These are phyloP conservation scores for Lipomyces yamanashiensis DNA, from an alignment of 805 yeast species.

Conservation along the genomic window DNA sequence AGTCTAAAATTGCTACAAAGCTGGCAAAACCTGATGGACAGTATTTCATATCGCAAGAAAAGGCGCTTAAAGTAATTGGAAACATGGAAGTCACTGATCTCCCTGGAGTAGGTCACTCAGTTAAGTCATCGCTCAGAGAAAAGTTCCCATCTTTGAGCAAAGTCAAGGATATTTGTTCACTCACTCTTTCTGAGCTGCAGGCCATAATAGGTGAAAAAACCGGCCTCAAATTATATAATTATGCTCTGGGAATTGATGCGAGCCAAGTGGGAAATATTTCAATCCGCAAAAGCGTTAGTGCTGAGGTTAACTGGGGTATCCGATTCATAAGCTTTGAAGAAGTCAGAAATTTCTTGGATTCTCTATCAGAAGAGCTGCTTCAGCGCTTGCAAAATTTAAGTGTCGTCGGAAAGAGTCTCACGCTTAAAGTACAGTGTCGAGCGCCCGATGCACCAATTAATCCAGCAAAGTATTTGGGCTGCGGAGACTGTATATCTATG, in stretches of 20 bases:
- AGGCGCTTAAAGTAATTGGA: constrained; percentile 44
- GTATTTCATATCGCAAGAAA: constrained; percentile 46
- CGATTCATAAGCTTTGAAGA: constrained; percentile 66
- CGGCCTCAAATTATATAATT: constrained; percentile 65
- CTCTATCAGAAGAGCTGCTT: constrained; percentile 64
- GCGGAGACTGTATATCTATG: constrained; percentile 74
- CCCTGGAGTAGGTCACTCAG: constrained; percentile 51
- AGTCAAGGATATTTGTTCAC: constrained; percentile 49
- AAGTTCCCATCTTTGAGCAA: constrained; percentile 44
- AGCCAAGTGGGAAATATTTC: constrained; percentile 58
- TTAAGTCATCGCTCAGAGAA: constrained; percentile 53
- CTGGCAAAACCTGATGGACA: constrained; percentile 82
- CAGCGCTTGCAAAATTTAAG: constrained; percentile 55
- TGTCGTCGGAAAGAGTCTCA: constrained; percentile 60
- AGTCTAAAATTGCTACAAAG: constrained; percentile 75
- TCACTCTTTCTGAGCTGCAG: constrained; percentile 49
- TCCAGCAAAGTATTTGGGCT: constrained; percentile 81
- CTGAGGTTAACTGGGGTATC: constrained; percentile 91
- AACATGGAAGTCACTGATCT: constrained; percentile 48
- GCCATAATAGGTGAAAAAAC: constrained; percentile 67
- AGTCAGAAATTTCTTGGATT: constrained; percentile 64
- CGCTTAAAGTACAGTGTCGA: constrained; percentile 68
- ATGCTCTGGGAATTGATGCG: constrained; percentile 69
- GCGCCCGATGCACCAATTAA: constrained; percentile 69
- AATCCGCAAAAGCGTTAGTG: constrained; percentile 75